Base-by-base conservation (phyloP, 2,329 filamentous ascomycete species). In the Helminthosporium solani region DNA sequence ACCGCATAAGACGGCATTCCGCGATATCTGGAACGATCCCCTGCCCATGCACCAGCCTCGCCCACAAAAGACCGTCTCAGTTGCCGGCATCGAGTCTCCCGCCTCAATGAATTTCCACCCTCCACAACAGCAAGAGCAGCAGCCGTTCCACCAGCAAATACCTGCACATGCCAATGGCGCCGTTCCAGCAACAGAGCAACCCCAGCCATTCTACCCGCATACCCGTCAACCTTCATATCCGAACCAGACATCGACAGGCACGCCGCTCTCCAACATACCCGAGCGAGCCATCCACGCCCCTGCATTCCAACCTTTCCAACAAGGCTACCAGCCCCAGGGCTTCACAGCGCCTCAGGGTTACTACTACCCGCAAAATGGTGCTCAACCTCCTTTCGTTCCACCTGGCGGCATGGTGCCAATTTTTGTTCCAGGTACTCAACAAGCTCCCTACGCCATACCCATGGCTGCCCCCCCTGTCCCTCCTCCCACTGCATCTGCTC, bases 121-220 rank as follows among this genome's bases (percentile, higher is more conserved):
- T 52, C 80, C 82, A 12, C 81, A 82, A 60, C 78, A 82, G 54
- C 81, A 85, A 63, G 78, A 87, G 60, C 86, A 92, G 60, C 88
- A 91, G 64, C 88, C 91, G 0, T 96, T 97, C 77, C 90, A 96
- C 58, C 91, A 96, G 60, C 91, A 96, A 70, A 84, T 96, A n/a
- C 92, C 91, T 2, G 72, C 85, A 3, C 86, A 91, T 56, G 80
- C 90, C 38, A 76, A 76, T 50, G 78, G 79, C n/a, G 64, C 66
- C 31, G 82, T 81, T 49, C 78, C 81, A 38, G 71, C 75, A 5
- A 77, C 49, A 9, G 66, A 68, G 7, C 8, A 35, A 11, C 61
- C 66, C 20, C 58, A 66, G 33, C 74, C 57, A n/a, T 77, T 75
- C 55, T 73, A 87, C 47, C 70, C 79, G 19, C 87, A 91, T 63